Conservation (phyloP, 2,329 filamentous ascomycete species). For the Paraphaeosphaeria minitans region DNA sequence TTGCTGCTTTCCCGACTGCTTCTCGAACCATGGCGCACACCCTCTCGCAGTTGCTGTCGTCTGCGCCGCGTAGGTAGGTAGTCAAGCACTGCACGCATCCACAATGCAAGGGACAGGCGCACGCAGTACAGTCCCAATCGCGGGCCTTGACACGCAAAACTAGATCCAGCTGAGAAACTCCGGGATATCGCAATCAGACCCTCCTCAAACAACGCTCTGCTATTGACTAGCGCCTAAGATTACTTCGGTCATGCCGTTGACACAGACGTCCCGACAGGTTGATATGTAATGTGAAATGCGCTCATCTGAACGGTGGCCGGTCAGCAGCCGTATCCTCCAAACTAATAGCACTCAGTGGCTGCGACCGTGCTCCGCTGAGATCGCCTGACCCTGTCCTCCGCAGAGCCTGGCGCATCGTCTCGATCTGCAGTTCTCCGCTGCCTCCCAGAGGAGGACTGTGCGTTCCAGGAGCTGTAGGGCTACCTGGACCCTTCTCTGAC, state of each 20-base stretch:
- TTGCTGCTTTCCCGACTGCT: not conserved
- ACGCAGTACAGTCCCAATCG: too few species aligned
- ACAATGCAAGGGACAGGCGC: conserved; percentile 17
- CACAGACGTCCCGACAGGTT: not conserved
- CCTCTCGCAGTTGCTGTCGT: too few species aligned
- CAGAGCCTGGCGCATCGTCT: conserved; percentile 92
- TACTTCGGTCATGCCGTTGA: not conserved
- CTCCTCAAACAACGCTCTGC: not conserved
- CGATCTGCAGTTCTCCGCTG: conserved; percentile 77
- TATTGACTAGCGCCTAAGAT: not conserved
- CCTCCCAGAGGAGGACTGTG: conserved; percentile 59
- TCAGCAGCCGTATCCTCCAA: conserved; percentile 44
- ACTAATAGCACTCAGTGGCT: conserved; percentile 47
- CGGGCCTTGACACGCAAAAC: not conserved
- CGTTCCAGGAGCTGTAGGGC: conserved; percentile 59
- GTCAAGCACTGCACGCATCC: conserved; percentile 1
- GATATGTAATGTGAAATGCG: not conserved
- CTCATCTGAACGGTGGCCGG: conserved; percentile 37
- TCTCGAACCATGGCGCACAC: too few species aligned
- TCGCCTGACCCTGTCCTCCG: conserved; percentile 85
- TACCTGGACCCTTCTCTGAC: conserved; percentile 72
- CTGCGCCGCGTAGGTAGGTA: not conserved
- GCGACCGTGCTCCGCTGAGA: conserved; percentile 56
- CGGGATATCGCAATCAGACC: conserved; percentile 32
- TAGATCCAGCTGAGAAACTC: conserved; percentile 14